Percentiles rank a stretch among this genome's conserved stretches.
Conservation (phyloP, 2,329 filamentous ascomycete species). For the Beauveria varroae region DNA sequence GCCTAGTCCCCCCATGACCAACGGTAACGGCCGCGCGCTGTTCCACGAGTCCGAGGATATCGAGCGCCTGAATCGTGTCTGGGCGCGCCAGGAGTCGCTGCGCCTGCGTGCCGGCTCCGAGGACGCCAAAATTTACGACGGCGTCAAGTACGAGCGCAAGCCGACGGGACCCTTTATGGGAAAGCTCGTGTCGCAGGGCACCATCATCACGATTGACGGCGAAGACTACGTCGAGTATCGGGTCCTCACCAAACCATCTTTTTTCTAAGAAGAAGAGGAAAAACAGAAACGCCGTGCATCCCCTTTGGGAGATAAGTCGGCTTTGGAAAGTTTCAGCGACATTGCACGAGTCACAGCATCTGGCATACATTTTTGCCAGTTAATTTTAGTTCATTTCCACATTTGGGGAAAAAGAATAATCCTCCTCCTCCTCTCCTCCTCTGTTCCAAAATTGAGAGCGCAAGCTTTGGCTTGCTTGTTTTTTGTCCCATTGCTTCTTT, state of each 20-base stretch:
- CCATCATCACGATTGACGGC: slow-evolving; percentile 56
- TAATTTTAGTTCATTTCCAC: neutral
- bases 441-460: neutral
- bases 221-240: slow-evolving; percentile 62
- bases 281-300: neutral
- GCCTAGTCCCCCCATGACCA: slow-evolving; percentile 17
- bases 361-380: neutral
- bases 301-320: neutral
- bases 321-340: neutral
- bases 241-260: slow-evolving; percentile 55
- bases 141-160: slow-evolving; percentile 57
- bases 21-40: slow-evolving; percentile 19
- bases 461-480: neutral
- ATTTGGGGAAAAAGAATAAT: too few relatives aligned
- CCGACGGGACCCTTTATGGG: slow-evolving; percentile 52
- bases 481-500: neutral
- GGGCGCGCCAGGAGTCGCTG: slow-evolving; percentile 45
- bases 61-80: slow-evolving; percentile 46
- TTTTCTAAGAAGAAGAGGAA: slow-evolving; percentile 35
- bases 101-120: slow-evolving; percentile 35
- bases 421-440: neutral
- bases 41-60: slow-evolving; percentile 43
- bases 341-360: slow-evolving; percentile 2
- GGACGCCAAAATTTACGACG: slow-evolving; percentile 50
- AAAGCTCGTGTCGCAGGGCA: slow-evolving; percentile 55